A percentile compares a stretch with the other conserved stretches of the same genome.
phyloP scores from a whole-genome alignment of 73 alveolate species.

The Paramecium sonneborni region DNA sequence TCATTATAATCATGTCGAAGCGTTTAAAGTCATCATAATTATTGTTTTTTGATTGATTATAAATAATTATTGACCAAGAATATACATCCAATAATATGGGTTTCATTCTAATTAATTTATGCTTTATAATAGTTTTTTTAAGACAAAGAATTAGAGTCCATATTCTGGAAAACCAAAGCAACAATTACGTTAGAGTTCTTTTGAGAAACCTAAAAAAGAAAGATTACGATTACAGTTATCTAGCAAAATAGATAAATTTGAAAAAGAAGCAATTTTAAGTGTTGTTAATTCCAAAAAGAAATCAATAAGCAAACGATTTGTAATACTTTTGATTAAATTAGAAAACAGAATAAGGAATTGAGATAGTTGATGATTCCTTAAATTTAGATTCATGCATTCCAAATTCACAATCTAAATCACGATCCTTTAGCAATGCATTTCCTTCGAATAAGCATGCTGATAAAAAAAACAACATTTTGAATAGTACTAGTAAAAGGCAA shows the following conservation, averaged over 20 bases:
- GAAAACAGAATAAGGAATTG: constrained; percentile 18
- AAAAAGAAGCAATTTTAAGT: background rate
- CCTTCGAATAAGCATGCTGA: background rate
- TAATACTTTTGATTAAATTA: background rate
- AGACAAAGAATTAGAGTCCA: background rate
- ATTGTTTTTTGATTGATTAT: background rate
- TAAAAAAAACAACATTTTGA: background rate
- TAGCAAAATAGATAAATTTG: background rate
- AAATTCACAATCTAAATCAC: background rate
- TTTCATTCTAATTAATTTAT: background rate
- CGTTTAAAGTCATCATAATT: constrained; percentile 1
- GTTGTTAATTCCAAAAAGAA: background rate
- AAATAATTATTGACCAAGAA: background rate
- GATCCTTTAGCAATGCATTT: background rate
- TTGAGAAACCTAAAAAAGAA: background rate
- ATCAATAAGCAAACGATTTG: background rate
- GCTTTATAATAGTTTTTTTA: background rate
- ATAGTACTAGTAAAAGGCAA: background rate
- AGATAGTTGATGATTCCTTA: background rate
- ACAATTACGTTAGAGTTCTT: background rate
- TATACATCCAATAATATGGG: background rate
- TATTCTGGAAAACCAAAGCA: background rate
- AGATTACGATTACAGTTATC: background rate
- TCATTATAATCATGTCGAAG: background rate
- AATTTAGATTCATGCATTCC: background rate